phyloP scores from a whole-genome alignment of 148 eudicot species.

The Rhododendron simsii region DNA sequence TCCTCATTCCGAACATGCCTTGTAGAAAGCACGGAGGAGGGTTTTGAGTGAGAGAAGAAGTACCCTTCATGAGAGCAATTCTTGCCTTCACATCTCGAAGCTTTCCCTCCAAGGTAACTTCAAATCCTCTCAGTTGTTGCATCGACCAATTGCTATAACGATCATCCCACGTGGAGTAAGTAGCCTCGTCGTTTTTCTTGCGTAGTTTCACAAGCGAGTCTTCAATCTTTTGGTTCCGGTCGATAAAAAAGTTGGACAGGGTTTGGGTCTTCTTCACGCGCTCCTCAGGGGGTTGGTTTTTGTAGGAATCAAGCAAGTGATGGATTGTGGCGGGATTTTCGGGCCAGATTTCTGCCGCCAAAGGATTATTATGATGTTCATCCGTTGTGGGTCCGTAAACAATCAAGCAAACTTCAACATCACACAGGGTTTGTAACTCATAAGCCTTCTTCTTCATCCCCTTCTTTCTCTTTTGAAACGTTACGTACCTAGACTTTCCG shows the following conservation, averaged over 20 bases:
- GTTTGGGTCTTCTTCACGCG: neutral
- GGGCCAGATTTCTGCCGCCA: conserved; percentile 30
- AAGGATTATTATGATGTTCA: neutral
- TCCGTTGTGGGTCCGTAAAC: conserved; percentile 21
- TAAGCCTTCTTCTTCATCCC: conserved; percentile 34
- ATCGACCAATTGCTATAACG: neutral
- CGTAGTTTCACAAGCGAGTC: conserved; percentile 2
- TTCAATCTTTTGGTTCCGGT: conserved; percentile 10
- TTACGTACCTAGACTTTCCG: conserved; percentile 23
- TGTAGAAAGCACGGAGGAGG: neutral
- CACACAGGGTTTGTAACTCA: conserved; percentile 39
- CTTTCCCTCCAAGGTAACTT: neutral
- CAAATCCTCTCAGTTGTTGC: conserved; percentile 6
- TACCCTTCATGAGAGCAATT: conserved; percentile 1
- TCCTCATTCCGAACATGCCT: neutral
- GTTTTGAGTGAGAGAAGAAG: neutral
- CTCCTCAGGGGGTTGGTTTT: neutral
- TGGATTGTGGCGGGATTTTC: neutral
- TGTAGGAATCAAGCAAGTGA: conserved; percentile 6
- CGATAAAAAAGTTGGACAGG: conserved; percentile 6
- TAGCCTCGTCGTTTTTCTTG: neutral
- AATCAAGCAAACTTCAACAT: conserved; percentile 32
- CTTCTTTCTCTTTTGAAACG: conserved; percentile 35
- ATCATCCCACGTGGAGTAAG: conserved; percentile 16
- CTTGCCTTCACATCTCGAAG: neutral